These are phyloP conservation scores for Excoecaria cochinchinensis DNA, from an alignment of 345 rosid genomes.

Conservation along the genomic window DNA sequence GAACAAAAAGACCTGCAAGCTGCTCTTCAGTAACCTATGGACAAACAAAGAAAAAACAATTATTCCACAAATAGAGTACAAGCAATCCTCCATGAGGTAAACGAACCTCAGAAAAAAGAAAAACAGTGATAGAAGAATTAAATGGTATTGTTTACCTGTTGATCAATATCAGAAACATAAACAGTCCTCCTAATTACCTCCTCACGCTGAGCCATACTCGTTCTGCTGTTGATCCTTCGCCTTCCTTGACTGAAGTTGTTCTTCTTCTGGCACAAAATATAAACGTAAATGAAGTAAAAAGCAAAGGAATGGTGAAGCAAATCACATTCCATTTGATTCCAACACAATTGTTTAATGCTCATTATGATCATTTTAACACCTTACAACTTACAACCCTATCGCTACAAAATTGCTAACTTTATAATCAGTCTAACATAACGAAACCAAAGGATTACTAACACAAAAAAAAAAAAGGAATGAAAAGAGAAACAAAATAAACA, in stretches of 20 bases:
- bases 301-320: background rate
- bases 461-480: background rate
- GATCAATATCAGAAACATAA: slow-evolving; percentile 81
- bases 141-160: slow-evolving; percentile 42
- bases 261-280: slow-evolving; percentile 55
- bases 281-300: slow-evolving; percentile 14
- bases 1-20: slow-evolving; percentile 79
- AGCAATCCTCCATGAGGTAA: slow-evolving; percentile 8
- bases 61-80: slow-evolving; percentile 10
- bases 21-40: slow-evolving; percentile 86
- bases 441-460: too few species aligned
- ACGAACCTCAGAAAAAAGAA: background rate
- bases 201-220: slow-evolving; percentile 84
- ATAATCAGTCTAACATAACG: background rate
- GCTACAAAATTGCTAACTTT: background rate
- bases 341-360: background rate
- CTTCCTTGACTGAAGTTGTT: slow-evolving; percentile 62
- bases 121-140: background rate
- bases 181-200: slow-evolving; percentile 86
- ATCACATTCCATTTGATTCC: background rate
- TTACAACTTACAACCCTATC: background rate
- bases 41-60: slow-evolving; percentile 14
- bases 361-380: background rate
- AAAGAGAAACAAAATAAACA: background rate
- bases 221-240: slow-evolving; percentile 75